Evolutionary conservation across 2,329 filamentous ascomycete genomes (phyloP), one percentile per base, ranked within the genome.

Genomic region (Epichloe gansuensis): DNA sequence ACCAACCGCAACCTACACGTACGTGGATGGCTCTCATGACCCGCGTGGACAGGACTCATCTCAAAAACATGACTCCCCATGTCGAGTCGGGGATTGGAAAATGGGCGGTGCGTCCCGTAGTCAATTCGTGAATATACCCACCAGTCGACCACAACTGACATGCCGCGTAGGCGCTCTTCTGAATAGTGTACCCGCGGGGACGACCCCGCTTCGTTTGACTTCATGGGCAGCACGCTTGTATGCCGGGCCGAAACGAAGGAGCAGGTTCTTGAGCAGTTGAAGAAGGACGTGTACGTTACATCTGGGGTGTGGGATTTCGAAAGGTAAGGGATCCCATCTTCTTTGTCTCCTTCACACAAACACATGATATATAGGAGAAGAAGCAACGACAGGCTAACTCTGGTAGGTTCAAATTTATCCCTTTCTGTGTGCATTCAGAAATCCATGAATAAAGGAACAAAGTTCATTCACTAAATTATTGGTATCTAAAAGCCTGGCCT

Each of bases 241-340:
- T 72, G 80, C 41, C 67, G 78, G 34, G 88, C 86, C 7, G 77
- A 80, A 56, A 82, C 76, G 8, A 81, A 77, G 60, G 85, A 90
- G 57, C 85, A 89, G 65, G 80, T 88, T 2, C 65, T 84, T 42
- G 77, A 85, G 60, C 63, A 77, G 50, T 65, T 95, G 46, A 79
- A 78, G 66, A 75, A 79, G 48, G 90, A 95, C 70, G 72, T 90
- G 9, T 95, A 95, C 69, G 73, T 76, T 9, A 75, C 70, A 55
- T 75, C 69, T 44, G 87, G 83, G 0, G 89, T 94, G 8, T 95
- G 90, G 90, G 88, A 95, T 72, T 64, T 86, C 54, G 78, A 83
- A 38, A 86, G 61, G 80, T 80, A 31, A 3, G 28, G 56, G 61
- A 65, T 12, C 3, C 5, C 17, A 5, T 17, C 11, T 23, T 8